These are phyloP conservation scores for Yarrowia deformans DNA, from an alignment of 805 yeast species.

Conservation along the genomic window DNA sequence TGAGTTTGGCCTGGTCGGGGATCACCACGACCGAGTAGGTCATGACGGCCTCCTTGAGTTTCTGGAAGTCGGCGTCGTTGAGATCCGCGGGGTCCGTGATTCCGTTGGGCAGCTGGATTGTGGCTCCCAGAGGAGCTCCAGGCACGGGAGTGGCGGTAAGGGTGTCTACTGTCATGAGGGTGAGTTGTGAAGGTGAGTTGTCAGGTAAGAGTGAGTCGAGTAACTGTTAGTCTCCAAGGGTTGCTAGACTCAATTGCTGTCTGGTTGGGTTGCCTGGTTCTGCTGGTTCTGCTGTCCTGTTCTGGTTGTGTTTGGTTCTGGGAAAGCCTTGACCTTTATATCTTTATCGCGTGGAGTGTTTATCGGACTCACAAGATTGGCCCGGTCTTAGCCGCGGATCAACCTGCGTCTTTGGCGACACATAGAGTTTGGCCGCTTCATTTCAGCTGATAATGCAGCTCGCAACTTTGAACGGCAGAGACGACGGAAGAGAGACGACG, in stretches of 20 bases:
- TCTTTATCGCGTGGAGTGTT: constrained; percentile 13
- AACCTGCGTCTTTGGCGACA: constrained; percentile 2
- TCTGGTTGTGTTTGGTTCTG: too few relatives aligned
- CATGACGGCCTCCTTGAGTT: constrained; percentile 68
- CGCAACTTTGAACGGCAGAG: neutral
- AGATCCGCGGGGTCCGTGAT: constrained; percentile 77
- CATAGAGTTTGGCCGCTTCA: constrained; percentile 19
- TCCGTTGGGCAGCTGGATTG: constrained; percentile 67
- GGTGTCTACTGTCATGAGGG: constrained; percentile 25
- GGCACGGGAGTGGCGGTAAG: constrained; percentile 56
- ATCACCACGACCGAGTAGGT: constrained; percentile 75
- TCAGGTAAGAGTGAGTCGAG: too few relatives aligned
- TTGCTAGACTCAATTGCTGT: too few relatives aligned
- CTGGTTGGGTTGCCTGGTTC: too few relatives aligned
- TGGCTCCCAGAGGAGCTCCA: constrained; percentile 71
- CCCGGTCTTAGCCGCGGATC: constrained; percentile 23
- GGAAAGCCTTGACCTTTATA: neutral
- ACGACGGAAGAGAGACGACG: neutral
- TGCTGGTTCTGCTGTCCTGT: too few relatives aligned
- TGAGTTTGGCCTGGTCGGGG: constrained; percentile 70
- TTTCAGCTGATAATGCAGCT: constrained; percentile 34
- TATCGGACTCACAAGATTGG: constrained; percentile 6
- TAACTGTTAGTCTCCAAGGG: too few relatives aligned
- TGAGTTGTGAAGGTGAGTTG: too few relatives aligned
- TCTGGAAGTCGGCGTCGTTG: constrained; percentile 68